Evolutionary conservation across 2,329 filamentous ascomycete species (phyloP).

Genomic region (Mycogone perniciosa): DNA sequence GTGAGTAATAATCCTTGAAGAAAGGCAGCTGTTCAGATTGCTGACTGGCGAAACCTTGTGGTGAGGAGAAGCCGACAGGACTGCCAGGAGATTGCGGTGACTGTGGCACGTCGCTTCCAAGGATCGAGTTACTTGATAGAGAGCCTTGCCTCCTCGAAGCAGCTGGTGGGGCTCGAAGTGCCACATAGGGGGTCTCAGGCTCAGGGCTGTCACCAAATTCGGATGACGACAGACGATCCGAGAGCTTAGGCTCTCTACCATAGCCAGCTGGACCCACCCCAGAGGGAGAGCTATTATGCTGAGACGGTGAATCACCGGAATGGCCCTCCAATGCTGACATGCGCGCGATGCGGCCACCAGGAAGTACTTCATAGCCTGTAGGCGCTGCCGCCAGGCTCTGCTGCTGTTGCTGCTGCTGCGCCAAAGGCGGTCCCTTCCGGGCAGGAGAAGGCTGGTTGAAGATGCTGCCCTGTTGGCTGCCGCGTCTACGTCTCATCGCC

Average conservation of each 20-base stretch:
- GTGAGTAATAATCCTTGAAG: conserved; percentile 98
- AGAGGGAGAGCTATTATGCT: conserved; percentile 38
- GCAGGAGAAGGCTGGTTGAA: conserved; percentile 85
- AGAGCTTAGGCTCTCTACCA: conserved; percentile 37
- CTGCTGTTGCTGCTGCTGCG: conserved; percentile 27
- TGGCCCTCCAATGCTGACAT: conserved; percentile 90
- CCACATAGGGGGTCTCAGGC: conserved; percentile 53
- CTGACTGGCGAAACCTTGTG: conserved; percentile 74
- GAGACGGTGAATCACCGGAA: conserved; percentile 54
- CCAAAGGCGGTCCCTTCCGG: conserved; percentile 41
- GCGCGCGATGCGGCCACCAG: conserved; percentile 82
- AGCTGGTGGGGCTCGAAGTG: conserved; percentile 52
- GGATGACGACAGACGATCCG: conserved; percentile 59
- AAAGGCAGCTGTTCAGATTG: conserved; percentile 93
- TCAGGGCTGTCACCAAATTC: conserved; percentile 65
- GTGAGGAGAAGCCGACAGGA: conserved; percentile 72
- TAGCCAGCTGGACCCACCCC: conserved; percentile 38
- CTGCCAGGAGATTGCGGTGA: conserved; percentile 72
- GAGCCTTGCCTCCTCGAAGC: conserved; percentile 73
- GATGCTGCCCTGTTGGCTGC: conserved; percentile 62
- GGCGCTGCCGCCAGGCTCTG: conserved; percentile 24
- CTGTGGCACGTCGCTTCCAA: conserved; percentile 63
- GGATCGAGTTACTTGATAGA: conserved; percentile 73
- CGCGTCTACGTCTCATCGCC: conserved; percentile 42
- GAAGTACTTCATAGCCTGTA: conserved; percentile 65